Percentiles rank a stretch among this genome's conserved stretches.
phyloP scores from a whole-genome alignment of 2,329 filamentous ascomycete genomes.

The Verticillium klebahnii region DNA sequence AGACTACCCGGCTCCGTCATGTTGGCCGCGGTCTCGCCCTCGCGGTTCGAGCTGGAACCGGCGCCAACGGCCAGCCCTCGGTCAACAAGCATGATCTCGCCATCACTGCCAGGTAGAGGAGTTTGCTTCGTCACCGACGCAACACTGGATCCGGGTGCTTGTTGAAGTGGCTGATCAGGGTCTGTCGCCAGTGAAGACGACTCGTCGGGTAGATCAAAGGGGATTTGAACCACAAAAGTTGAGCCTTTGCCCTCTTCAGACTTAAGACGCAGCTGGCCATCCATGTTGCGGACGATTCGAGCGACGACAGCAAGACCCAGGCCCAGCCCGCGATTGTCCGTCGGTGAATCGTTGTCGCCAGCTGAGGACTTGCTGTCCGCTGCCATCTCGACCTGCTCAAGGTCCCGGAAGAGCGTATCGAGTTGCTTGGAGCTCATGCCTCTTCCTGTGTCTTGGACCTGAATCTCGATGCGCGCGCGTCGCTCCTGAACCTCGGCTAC shows the following conservation, averaged over 20 bases:
- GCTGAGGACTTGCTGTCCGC: constrained; percentile 20
- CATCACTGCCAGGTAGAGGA: constrained; percentile 24
- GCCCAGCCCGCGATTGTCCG: constrained; percentile 53
- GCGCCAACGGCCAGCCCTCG: constrained; percentile 24
- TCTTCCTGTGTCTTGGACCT: constrained; percentile 68
- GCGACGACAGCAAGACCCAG: constrained; percentile 86
- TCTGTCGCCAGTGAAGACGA: constrained; percentile 18
- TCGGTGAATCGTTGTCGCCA: constrained; percentile 6
- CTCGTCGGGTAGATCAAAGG: constrained; percentile 59
- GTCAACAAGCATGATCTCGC: constrained; percentile 61
- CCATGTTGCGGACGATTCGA: constrained; percentile 82
- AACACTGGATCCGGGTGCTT: constrained; percentile 17
- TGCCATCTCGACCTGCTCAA: constrained; percentile 52
- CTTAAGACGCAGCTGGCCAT: constrained; percentile 78
- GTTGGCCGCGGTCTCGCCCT: neutral
- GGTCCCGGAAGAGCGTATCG: constrained; percentile 52
- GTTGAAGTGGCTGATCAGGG: constrained; percentile 8
- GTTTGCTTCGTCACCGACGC: constrained; percentile 25
- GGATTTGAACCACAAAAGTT: constrained; percentile 74
- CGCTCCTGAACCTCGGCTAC: constrained; percentile 47
- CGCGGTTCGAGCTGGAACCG: neutral
- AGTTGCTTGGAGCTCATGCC: constrained; percentile 63
- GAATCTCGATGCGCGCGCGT: constrained; percentile 66
- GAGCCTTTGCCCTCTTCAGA: constrained; percentile 81
- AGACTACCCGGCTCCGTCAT: constrained; percentile 24